These are phyloP conservation scores for Arabis alpina DNA, from an alignment of 345 rosid species.

Conservation along the genomic window DNA sequence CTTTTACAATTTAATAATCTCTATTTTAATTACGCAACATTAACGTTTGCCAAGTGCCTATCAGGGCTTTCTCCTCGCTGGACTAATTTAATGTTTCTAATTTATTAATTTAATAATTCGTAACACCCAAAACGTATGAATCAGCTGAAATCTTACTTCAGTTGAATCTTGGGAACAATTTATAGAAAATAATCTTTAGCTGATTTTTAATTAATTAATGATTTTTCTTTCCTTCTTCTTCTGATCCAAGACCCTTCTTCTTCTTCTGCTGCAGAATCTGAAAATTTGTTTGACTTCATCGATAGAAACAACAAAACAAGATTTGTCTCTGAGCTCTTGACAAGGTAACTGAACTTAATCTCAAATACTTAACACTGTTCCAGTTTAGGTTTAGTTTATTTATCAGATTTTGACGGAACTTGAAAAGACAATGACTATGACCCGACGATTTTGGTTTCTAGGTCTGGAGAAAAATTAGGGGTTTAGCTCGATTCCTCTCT, in stretches of 20 bases:
- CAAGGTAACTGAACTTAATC: conserved; percentile 32
- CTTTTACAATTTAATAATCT: background rate
- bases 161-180: conserved; percentile 35
- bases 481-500: no score
- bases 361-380: background rate
- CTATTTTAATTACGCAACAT: background rate
- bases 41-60: conserved; percentile 15
- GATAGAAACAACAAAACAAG: background rate
- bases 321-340: conserved; percentile 17
- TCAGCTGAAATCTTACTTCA: conserved; percentile 35
- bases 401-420: background rate
- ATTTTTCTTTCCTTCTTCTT: conserved; percentile 15
- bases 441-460: conserved; percentile 17
- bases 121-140: conserved; percentile 42
- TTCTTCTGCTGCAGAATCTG: conserved; percentile 6
- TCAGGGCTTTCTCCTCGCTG: background rate
- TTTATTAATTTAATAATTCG: background rate
- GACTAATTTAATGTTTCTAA: background rate
- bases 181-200: background rate
- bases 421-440: conserved; percentile 11
- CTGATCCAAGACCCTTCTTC: conserved; percentile 16
- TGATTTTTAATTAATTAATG: background rate
- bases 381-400: background rate
- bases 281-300: conserved; percentile 19
- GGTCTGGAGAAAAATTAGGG: background rate